Evolutionary conservation across 352 stramenopile species (phyloP), one percentile per base, ranked within the genome.

Genomic region (Thraustochytrium sp.): DNA sequence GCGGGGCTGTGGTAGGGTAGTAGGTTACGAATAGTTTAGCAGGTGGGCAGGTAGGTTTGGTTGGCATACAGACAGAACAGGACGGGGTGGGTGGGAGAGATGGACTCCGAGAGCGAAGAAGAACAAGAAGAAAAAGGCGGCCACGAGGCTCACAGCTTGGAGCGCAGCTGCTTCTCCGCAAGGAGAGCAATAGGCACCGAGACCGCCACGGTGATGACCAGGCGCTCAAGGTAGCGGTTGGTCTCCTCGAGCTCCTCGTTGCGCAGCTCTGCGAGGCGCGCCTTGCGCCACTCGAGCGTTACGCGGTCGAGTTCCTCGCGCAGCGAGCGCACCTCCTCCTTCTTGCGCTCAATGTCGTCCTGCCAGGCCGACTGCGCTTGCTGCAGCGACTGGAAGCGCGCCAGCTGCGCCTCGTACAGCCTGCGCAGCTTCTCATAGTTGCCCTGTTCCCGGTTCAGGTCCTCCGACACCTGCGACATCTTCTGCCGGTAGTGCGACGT

Each of bases 241-340:
- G 31, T 80, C 34, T 80, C 68, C 44, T 80, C 68, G 68, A 80
- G 68, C 51, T 80, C 68, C 34, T 80, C 40, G 42, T 80, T 80
- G 3, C 40, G 68, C 16, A 80, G 34, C 31, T 80, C 68, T 3
- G 53, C 68, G 21, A 23, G 44, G 16, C 68, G 42, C 21, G 68
- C 68, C 46, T 80, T 80, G 46, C 68, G 68, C 68, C 68, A 80
- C 16, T 80, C 26, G 13, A 42, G 46, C 23, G 68, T 80, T 42
- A 80, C 68, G n/a, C 38, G 53, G n/a, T 80, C 68, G 2, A 80
- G 68, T 42, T 80, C 68, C 13, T 80, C 68, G 4, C 53, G 13
- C 13, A 80, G 68, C 2, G 34, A 80, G 53, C 68, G 68, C 46
- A 80, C 68, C 31, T 80, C 44, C 49, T 80, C 68, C 42, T 53